Evolutionary conservation across 179 eudicot species (phyloP).

Genomic region (Monotropa hypopitys): DNA sequence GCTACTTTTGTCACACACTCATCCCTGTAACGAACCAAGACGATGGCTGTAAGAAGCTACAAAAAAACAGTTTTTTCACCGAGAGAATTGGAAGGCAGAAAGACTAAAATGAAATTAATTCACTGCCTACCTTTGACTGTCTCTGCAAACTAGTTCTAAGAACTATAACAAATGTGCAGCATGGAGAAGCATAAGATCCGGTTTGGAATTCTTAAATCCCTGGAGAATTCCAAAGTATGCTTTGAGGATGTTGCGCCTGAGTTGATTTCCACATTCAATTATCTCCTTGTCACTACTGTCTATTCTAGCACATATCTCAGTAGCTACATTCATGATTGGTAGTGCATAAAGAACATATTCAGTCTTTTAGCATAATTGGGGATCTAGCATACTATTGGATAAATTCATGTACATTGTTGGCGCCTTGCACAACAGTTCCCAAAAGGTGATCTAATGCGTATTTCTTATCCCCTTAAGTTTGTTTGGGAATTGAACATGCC

Average conservation of each 20-base stretch:
- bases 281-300: constrained; percentile 61
- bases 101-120: not conserved
- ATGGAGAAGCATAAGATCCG: constrained; percentile 68
- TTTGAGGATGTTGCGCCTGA: constrained; percentile 72
- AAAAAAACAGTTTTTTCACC: not conserved
- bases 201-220: constrained; percentile 77
- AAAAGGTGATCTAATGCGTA: no score
- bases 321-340: constrained; percentile 83
- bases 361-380: no score
- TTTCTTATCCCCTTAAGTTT: no score
- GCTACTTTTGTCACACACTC: constrained; percentile 77
- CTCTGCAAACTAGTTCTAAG: constrained; percentile 56
- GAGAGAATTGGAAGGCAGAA: not conserved
- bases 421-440: no score
- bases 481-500: no score
- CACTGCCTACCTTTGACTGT: constrained; percentile 32
- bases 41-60: not conserved
- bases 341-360: constrained; percentile 57
- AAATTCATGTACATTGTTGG: no score
- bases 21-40: constrained; percentile 38
- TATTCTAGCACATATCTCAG: constrained; percentile 68
- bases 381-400: no score
- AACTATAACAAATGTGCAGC: constrained; percentile 79
- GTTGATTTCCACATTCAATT: constrained; percentile 69
- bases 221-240: constrained; percentile 88